phyloP scores from a whole-genome alignment of 257 asterid species.

The Euphrasia confusa region DNA sequence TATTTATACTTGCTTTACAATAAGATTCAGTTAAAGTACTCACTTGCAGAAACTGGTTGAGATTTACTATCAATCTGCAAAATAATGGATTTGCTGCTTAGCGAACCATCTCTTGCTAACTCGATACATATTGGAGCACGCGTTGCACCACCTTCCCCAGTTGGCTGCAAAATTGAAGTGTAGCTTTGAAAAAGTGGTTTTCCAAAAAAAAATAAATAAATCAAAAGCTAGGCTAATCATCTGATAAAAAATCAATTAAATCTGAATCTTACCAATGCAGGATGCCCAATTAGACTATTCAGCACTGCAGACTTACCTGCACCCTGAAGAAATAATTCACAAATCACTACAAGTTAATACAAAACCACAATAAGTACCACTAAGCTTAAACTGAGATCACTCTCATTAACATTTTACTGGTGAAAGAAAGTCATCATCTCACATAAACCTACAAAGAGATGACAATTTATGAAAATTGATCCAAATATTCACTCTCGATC shows the following conservation, averaged over 20 bases:
- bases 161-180: conserved; percentile 53
- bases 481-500: not conserved
- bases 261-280: conserved; percentile 69
- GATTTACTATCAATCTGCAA: conserved; percentile 95
- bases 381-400: not conserved
- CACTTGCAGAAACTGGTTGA: conserved; percentile 85
- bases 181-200: too few relatives aligned
- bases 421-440: too few relatives aligned
- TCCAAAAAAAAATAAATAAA: too few relatives aligned
- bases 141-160: conserved; percentile 99
- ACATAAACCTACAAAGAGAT: too few relatives aligned
- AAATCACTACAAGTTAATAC: not conserved
- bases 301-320: conserved; percentile 98
- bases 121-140: conserved; percentile 95
- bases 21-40: conserved; percentile 31
- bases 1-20: not conserved
- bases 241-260: conserved; percentile 3
- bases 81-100: conserved; percentile 78
- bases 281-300: conserved; percentile 95
- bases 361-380: not conserved
- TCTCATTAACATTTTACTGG: not conserved
- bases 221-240: not conserved
- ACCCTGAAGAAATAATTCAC: conserved; percentile 55
- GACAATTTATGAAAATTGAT: not conserved
- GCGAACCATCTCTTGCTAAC: conserved; percentile 64